phyloP scores from a whole-genome alignment of 352 stramenopile species.

The Phytophthora pini region DNA sequence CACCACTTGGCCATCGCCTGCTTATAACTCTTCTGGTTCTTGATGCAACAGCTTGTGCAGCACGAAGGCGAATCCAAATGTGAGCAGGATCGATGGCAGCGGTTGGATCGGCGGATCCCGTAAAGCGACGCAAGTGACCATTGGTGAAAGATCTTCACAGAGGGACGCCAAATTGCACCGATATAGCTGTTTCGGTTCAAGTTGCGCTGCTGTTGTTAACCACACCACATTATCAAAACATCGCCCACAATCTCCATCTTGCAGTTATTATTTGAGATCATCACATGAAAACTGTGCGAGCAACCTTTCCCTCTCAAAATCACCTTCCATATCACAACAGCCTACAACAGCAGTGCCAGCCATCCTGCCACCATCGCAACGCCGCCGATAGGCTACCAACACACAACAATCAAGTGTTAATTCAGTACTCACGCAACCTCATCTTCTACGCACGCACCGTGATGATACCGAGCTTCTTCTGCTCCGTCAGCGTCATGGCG shows the following conservation, averaged over 20 bases:
- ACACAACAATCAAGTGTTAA: conserved; percentile 4
- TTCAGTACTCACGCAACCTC: not conserved
- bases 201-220: too few species aligned
- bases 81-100: conserved; percentile 1
- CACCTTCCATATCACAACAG: not conserved
- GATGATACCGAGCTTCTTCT: conserved; percentile 78
- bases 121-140: conserved; percentile 19
- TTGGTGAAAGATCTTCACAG: conserved; percentile 18
- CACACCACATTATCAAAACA: too few species aligned
- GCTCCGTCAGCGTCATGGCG: conserved; percentile 72
- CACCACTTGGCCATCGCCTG: conserved; percentile 32
- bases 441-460: conserved; percentile 50
- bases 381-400: conserved; percentile 64
- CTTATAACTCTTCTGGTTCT: not conserved
- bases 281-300: too few species aligned
- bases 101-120: conserved; percentile 12
- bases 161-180: not conserved
- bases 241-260: too few species aligned
- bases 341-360: conserved; percentile 73
- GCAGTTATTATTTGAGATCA: too few species aligned
- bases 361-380: conserved; percentile 75
- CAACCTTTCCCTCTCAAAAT: too few species aligned
- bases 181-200: too few species aligned
- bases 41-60: conserved; percentile 7
- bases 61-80: conserved; percentile 24